Percentiles rank a stretch among this genome's conserved stretches.
Evolutionary conservation across 73 alveolate species (phyloP).

Genomic region (Uronychia binucleata): DNA sequence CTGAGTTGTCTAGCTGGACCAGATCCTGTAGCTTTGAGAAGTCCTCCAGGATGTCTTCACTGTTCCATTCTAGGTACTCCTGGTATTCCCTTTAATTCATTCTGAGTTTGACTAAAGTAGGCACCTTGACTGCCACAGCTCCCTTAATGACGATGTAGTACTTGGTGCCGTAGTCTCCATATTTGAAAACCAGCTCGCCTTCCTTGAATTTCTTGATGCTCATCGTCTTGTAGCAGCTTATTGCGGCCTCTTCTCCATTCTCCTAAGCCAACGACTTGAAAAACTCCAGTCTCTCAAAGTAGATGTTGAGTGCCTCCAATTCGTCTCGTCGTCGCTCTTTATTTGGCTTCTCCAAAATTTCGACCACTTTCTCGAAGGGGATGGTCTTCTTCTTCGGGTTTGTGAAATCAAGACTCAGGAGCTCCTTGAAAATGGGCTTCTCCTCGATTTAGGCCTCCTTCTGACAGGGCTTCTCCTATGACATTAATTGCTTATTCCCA

Average conservation of each 20-base stretch:
- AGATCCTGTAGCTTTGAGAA: not conserved
- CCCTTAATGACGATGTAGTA: slow-evolving; percentile 62
- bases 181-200: not conserved
- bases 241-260: not conserved
- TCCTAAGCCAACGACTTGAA: not conserved
- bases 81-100: slow-evolving; percentile 4
- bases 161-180: slow-evolving; percentile 53
- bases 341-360: not conserved
- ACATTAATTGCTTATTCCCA: too few species aligned
- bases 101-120: slow-evolving; percentile 21
- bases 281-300: not conserved
- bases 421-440: not conserved
- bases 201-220: not conserved
- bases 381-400: not conserved
- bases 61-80: not conserved
- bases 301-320: not conserved
- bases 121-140: slow-evolving; percentile 55
- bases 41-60: slow-evolving; percentile 27
- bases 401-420: not conserved
- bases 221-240: not conserved
- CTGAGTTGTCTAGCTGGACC: not conserved
- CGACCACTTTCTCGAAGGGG: not conserved
- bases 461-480: too few species aligned
- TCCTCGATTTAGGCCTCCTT: not conserved
- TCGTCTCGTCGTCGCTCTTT: not conserved